These are phyloP conservation scores for Leucocoprinus sp. DNA, from an alignment of 768 basidiomycete genomes.

Conservation along the genomic window DNA sequence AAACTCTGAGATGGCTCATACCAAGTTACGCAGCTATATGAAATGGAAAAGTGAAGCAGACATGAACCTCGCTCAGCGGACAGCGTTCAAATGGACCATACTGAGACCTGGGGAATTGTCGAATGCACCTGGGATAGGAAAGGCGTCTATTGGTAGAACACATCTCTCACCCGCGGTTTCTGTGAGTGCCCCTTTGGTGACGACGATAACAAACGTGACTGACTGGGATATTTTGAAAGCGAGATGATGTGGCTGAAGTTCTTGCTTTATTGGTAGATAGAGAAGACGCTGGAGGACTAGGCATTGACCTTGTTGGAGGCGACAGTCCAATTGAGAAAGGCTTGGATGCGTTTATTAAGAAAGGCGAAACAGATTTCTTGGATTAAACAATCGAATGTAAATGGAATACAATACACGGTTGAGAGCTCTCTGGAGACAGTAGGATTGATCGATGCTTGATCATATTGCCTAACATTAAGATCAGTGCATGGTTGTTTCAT, in stretches of 20 bases:
- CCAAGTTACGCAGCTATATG: conserved; percentile 35
- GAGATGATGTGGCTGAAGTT: conserved; percentile 32
- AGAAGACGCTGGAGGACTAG: conserved; percentile 47
- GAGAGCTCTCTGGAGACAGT: no score
- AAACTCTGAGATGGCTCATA: conserved; percentile 31
- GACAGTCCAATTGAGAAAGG: conserved; percentile 36
- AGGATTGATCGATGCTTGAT: no score
- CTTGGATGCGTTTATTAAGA: conserved; percentile 41
- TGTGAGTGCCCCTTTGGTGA: conserved; percentile 24
- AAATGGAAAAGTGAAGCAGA: conserved; percentile 45
- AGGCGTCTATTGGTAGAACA: conserved; percentile 43
- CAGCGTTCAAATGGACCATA: conserved; percentile 57
- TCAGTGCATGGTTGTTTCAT: no score
- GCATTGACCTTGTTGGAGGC: conserved; percentile 54
- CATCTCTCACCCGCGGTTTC: conserved; percentile 38
- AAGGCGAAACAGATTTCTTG: conserved; percentile 37
- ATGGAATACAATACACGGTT: no score
- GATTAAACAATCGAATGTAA: no score
- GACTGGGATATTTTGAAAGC: not conserved
- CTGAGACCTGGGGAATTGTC: conserved; percentile 52
- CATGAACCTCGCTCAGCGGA: conserved; percentile 38
- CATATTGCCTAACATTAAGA: no score
- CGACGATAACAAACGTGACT: not conserved
- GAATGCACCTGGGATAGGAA: conserved; percentile 42
- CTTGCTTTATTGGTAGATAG: conserved; percentile 41